Conservation (phyloP, 2,329 filamentous ascomycete genomes). For the Paecilomyces sp. region DNA sequence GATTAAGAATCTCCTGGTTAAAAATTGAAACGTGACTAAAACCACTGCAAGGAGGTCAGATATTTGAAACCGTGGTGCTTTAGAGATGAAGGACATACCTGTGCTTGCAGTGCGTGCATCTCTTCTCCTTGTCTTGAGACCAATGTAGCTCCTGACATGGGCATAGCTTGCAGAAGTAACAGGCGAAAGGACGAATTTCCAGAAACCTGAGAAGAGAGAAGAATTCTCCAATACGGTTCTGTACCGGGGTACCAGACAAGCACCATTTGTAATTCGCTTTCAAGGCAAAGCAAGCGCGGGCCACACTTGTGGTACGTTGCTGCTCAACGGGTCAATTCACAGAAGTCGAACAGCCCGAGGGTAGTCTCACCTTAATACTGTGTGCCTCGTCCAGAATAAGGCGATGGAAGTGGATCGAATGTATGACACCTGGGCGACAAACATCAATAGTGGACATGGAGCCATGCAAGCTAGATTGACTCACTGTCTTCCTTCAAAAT, state of each 20-base stretch:
- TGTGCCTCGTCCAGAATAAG: slow-evolving; percentile 93
- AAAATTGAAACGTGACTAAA: slow-evolving; percentile 73
- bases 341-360: neutral
- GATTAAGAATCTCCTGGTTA: slow-evolving; percentile 91
- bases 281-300: slow-evolving; percentile 89
- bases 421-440: slow-evolving; percentile 57
- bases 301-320: slow-evolving; percentile 74
- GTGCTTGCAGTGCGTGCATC: slow-evolving; percentile 64
- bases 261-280: slow-evolving; percentile 91
- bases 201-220: slow-evolving; percentile 92
- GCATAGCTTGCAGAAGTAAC: slow-evolving; percentile 89
- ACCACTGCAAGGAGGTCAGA: slow-evolving; percentile 29
- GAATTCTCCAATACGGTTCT: slow-evolving; percentile 95
- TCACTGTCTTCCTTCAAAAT: slow-evolving; percentile 67
- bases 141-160: slow-evolving; percentile 76
- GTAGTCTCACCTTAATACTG: slow-evolving; percentile 65
- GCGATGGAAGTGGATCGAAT: slow-evolving; percentile 80
- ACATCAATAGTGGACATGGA: neutral
- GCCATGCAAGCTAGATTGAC: slow-evolving; percentile 5
- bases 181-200: slow-evolving; percentile 79
- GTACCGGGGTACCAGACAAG: slow-evolving; percentile 85
- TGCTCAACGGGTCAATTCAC: slow-evolving; percentile 9
- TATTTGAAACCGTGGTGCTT: slow-evolving; percentile 8
- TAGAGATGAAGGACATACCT: slow-evolving; percentile 19
- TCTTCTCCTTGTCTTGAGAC: slow-evolving; percentile 64